Percentiles rank a stretch among this genome's conserved stretches.
These are phyloP conservation scores for Trichoderma sp. DNA, from an alignment of 2,329 filamentous ascomycete species.

Conservation along the genomic window DNA sequence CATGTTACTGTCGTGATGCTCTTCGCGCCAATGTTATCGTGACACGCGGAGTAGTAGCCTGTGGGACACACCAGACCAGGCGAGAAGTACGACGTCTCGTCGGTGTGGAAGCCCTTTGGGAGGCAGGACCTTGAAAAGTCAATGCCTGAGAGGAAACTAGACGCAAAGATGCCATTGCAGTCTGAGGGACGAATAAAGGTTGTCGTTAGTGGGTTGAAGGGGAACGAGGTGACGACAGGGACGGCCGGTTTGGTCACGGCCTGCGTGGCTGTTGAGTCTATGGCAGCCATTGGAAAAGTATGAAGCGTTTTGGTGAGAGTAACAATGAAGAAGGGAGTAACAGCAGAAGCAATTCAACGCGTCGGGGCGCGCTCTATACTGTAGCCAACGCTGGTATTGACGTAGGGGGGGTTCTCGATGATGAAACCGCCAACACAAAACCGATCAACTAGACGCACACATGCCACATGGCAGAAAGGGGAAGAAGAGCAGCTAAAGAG, in stretches of 20 bases:
- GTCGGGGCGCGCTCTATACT: not conserved
- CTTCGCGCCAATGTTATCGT: slow-evolving; percentile 26
- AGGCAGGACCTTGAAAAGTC: slow-evolving; percentile 31
- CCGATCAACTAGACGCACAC: not conserved
- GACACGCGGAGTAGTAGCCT: slow-evolving; percentile 33
- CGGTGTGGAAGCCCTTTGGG: slow-evolving; percentile 29
- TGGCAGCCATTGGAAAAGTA: not conserved
- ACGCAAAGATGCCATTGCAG: slow-evolving; percentile 26
- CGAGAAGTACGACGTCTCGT: slow-evolving; percentile 31
- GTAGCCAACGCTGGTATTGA: not conserved
- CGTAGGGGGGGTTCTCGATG: not conserved
- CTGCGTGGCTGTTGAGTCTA: slow-evolving; percentile 7
- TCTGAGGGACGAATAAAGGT: slow-evolving; percentile 25
- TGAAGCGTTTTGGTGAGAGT: not conserved
- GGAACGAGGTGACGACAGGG: slow-evolving; percentile 25
- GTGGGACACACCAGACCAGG: slow-evolving; percentile 32
- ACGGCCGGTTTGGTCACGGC: slow-evolving; percentile 4
- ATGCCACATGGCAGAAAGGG: not conserved
- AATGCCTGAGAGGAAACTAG: slow-evolving; percentile 30
- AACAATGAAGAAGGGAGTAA: not conserved
- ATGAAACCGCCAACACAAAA: not conserved
- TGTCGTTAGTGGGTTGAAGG: slow-evolving; percentile 28
- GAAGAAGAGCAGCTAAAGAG: not conserved
- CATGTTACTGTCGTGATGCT: slow-evolving; percentile 36
- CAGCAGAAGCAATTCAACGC: not conserved